Evolutionary conservation across 2,329 filamentous ascomycete genomes (phyloP).

Genomic region (Blumeriella jaapii): DNA sequence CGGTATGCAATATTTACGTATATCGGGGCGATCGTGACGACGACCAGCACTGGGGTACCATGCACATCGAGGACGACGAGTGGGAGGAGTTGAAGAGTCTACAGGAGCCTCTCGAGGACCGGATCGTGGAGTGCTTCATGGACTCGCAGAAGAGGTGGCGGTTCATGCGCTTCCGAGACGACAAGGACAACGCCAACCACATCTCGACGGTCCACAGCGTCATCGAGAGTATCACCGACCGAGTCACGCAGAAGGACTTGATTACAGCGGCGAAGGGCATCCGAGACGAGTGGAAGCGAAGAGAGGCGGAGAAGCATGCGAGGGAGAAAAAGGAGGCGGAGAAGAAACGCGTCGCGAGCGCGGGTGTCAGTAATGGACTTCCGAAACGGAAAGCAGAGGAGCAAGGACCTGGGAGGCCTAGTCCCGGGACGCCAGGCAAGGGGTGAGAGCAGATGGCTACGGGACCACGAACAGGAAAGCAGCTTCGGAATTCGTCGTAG

Average conservation of each 20-base stretch:
- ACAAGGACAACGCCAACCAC: conserved; percentile 88
- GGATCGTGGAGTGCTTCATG: conserved; percentile 82
- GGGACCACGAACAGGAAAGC: not conserved
- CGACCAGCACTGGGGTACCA: conserved; percentile 45
- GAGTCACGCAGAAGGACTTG: conserved; percentile 73
- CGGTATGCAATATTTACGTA: conserved; percentile 61
- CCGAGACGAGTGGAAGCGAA: conserved; percentile 63
- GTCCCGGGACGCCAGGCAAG: conserved; percentile 20
- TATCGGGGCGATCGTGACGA: conserved; percentile 47
- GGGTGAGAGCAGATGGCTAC: not conserved
- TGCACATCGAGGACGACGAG: conserved; percentile 62
- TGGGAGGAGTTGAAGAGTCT: conserved; percentile 74
- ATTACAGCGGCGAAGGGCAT: conserved; percentile 59
- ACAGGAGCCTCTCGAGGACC: conserved; percentile 66
- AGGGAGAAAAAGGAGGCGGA: conserved; percentile 14
- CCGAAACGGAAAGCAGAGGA: conserved; percentile 23
- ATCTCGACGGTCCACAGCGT: conserved; percentile 75
- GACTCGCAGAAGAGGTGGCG: conserved; percentile 69
- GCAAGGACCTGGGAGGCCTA: conserved; percentile 19
- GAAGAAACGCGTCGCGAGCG: conserved; percentile 10
- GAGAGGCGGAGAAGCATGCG: conserved; percentile 15
- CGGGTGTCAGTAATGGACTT: conserved; percentile 7
- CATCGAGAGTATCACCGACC: conserved; percentile 77
- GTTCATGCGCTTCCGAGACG: conserved; percentile 80
- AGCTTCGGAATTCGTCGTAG: not conserved